Percentiles rank a stretch among this genome's conserved stretches.
Conservation (phyloP, 345 rosid species). For the Kandelia obovata region DNA sequence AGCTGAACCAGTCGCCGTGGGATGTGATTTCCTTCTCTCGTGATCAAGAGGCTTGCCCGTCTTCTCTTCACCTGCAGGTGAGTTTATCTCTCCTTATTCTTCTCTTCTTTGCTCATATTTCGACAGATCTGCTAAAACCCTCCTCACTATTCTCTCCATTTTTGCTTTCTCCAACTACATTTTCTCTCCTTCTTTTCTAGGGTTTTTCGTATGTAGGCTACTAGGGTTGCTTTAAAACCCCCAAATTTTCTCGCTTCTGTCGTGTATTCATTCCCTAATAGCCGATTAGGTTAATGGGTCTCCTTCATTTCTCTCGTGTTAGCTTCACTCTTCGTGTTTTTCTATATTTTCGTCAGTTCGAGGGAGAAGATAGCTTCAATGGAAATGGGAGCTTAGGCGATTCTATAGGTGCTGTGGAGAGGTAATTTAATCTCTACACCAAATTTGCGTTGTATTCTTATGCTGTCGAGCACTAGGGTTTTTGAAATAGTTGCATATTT, state of each 20-base stretch:
- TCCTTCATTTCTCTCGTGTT: conserved; percentile 30
- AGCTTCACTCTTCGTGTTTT: conserved; percentile 18
- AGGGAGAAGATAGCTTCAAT: conserved; percentile 48
- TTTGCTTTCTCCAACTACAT: conserved; percentile 21
- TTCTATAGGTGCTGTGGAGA: conserved; percentile 51
- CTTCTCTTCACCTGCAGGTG: conserved; percentile 32
- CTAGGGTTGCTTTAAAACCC: conserved; percentile 54
- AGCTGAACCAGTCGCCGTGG: conserved; percentile 97
- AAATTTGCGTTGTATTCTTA: conserved; percentile 11
- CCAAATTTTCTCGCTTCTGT: conserved; percentile 40
- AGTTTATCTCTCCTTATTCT: conserved; percentile 11
- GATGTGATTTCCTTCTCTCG: conserved; percentile 64
- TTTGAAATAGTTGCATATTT: conserved; percentile 27
- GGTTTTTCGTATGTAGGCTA: conserved; percentile 33
- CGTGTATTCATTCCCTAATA: conserved; percentile 25
- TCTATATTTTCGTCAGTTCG: conserved; percentile 35
- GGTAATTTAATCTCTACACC: conserved; percentile 41
- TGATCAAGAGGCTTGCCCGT: conserved; percentile 14
- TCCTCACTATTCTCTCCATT: conserved; percentile 19
- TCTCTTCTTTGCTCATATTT: conserved; percentile 11
- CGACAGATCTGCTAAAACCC: conserved; percentile 36
- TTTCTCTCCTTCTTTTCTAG: conserved; percentile 25
- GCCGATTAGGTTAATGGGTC: conserved; percentile 62
- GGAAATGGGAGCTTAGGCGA: conserved; percentile 66
- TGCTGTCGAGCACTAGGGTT: conserved; percentile 44